Percentiles rank a stretch among this genome's conserved stretches.
These are phyloP conservation scores for Austroboletus novae-zelandiae DNA, from an alignment of 1,284 basidiomycete species.

Conservation along the genomic window DNA sequence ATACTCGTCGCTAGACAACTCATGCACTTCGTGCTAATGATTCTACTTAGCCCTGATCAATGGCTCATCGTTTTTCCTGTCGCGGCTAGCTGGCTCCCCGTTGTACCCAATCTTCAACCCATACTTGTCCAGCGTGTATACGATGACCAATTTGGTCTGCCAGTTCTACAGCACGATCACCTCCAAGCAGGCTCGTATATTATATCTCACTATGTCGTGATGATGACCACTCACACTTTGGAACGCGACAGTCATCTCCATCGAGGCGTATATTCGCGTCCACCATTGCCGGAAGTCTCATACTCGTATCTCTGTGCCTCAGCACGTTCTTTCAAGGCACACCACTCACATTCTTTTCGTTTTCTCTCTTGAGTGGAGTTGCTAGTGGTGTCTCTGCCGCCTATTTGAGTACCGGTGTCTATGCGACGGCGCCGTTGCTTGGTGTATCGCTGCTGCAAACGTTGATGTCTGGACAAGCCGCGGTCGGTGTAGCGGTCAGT, in stretches of 20 bases:
- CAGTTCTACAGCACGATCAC: constrained; percentile 69
- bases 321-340: constrained; percentile 58
- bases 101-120: constrained; percentile 63
- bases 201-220: constrained; percentile 6
- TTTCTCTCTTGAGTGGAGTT: constrained; percentile 59
- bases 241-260: constrained; percentile 37
- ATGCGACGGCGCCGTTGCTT: constrained; percentile 71
- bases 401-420: constrained; percentile 67
- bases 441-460: constrained; percentile 66
- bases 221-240: constrained; percentile 29
- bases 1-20: constrained; percentile 13
- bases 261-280: constrained; percentile 49
- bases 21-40: background rate
- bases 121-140: constrained; percentile 66
- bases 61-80: constrained; percentile 71
- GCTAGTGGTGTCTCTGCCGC: constrained; percentile 56
- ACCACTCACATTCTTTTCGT: constrained; percentile 57
- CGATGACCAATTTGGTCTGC: constrained; percentile 62
- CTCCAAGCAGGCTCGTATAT: constrained; percentile 55
- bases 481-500: constrained; percentile 72
- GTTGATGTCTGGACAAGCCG: constrained; percentile 75
- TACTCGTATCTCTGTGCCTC: constrained; percentile 55
- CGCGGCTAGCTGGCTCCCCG: constrained; percentile 56
- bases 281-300: constrained; percentile 41
- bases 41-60: constrained; percentile 62